Base-by-base conservation (phyloP, 2,329 filamentous ascomycete genomes). In the Paracorniculantispora psalliotae region DNA sequence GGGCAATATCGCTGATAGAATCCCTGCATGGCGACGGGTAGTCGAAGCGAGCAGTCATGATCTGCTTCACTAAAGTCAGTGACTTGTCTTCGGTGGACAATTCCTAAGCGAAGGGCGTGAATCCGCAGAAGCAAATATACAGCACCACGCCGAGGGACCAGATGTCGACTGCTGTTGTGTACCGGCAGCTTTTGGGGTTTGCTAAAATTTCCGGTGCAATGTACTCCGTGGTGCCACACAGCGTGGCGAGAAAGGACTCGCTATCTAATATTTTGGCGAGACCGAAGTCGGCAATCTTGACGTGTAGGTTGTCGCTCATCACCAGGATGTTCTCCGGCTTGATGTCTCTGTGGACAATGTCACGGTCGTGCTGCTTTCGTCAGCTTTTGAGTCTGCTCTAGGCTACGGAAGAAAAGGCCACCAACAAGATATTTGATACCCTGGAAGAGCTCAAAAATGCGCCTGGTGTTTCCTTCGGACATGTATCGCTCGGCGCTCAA, bases 21-120 rank as follows among this genome's bases (percentile, higher is more conserved):
- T 96, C 91, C 92, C 92, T 96, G 73, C 96, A 96, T 1, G 92
- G 92, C 1, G 89, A 92, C 1, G 92, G 91, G 67, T 96, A 96
- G 72, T 94, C 88, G 68, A 94, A 96, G n/a, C 84, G 81, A 26
- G 89, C 92, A 71, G 82, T 79, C 70, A 88, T 91, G 73, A 96
- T 96, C 75, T 96, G 92, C 65, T 96, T 8, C 33, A 8, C 15
- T 8, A 96, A 78, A 0, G 81, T 89, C 69, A 88, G 96, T 2
- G 92, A 92, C 64, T 91, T 91, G 23, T 92, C 85, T 33, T 72
- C 73, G 1, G 83, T 84, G 73, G 86, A 89, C 0, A 96, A 82
- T 73, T 97, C 92, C 67, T 96, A 92, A 0, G 90, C 91, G 79
- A 92, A 92, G 51, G 89, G 89, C 52, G 89, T 89, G 87, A 89